Evolutionary conservation across 192 early-diverging fungal species (phyloP).

Genomic region (Gamsiella multidivaricata): DNA sequence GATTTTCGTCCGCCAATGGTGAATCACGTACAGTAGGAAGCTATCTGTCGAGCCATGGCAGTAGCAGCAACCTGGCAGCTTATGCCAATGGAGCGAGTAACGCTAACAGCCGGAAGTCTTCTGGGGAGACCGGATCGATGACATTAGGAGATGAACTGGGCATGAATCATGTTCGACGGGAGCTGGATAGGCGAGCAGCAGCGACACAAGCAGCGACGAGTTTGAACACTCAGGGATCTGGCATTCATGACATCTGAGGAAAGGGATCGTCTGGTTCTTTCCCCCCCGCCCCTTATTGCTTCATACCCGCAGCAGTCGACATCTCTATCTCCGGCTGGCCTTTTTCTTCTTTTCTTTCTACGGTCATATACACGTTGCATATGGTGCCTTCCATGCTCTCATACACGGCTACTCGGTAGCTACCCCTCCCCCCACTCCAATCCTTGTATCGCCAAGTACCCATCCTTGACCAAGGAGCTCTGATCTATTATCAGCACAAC

Average conservation of each 20-base stretch:
- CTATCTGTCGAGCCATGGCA: constrained; percentile 27
- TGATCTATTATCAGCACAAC: no score
- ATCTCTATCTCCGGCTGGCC: no score
- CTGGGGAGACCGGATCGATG: constrained; percentile 32
- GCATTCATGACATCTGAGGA: constrained; percentile 39
- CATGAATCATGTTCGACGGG: constrained; percentile 47
- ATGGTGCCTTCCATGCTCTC: no score
- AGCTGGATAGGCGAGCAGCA: constrained; percentile 40
- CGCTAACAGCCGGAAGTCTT: constrained; percentile 20
- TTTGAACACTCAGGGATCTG: neutral
- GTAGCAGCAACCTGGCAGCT: constrained; percentile 27
- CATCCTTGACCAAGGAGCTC: no score
- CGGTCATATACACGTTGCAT: neutral
- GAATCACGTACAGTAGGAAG: constrained; percentile 3
- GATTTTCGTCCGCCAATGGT: constrained; percentile 36
- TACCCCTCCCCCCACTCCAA: no score
- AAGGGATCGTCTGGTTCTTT: no score
- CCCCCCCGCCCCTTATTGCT: no score
- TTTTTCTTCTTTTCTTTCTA: neutral
- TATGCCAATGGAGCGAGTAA: constrained; percentile 1
- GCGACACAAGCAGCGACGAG: neutral
- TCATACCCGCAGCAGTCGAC: no score
- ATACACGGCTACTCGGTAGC: no score
- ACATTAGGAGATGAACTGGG: constrained; percentile 47
- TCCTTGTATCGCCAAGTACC: no score